Conservation (phyloP, 202 grass and related monocot genomes). For the Musa balbisiana region DNA sequence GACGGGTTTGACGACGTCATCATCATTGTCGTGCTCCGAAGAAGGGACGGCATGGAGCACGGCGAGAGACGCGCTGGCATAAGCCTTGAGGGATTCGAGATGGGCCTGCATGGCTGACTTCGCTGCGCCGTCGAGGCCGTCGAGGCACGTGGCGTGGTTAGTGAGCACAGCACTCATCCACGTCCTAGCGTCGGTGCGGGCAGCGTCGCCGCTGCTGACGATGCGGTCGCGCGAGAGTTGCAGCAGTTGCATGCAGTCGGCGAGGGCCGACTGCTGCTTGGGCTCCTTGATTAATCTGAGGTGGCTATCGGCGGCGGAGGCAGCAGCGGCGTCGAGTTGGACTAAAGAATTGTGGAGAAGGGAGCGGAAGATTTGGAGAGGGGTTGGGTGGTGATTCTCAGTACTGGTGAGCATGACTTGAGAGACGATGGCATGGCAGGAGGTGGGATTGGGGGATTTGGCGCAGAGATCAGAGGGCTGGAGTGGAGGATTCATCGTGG, state of each 20-base stretch:
- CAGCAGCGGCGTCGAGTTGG: slow-evolving; percentile 24
- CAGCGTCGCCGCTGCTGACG: not conserved
- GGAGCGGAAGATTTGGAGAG: slow-evolving; percentile 22
- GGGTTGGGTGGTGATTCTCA: not conserved
- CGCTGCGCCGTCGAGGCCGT: slow-evolving; percentile 23
- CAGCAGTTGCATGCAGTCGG: slow-evolving; percentile 46
- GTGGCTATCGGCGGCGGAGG: slow-evolving; percentile 4
- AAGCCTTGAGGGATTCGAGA: slow-evolving; percentile 25
- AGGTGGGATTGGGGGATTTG: slow-evolving; percentile 29
- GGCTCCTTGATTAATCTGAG: not conserved
- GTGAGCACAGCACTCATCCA: slow-evolving; percentile 65
- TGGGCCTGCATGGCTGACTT: slow-evolving; percentile 9
- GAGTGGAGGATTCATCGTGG: not conserved
- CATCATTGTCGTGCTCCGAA: not conserved
- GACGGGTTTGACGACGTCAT: slow-evolving; percentile 2
- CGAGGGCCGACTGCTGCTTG: slow-evolving; percentile 25
- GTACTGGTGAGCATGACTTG: slow-evolving; percentile 12
- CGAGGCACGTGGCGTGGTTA: slow-evolving; percentile 50
- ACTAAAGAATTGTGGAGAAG: slow-evolving; percentile 23
- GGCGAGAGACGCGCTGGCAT: slow-evolving; percentile 43
- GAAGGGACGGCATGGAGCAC: slow-evolving; percentile 33
- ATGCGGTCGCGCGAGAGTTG: slow-evolving; percentile 45
- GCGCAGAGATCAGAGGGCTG: slow-evolving; percentile 32
- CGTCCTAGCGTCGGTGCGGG: slow-evolving; percentile 28
- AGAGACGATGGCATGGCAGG: slow-evolving; percentile 37